A percentile compares a stretch with the other conserved stretches of the same genome.
Evolutionary conservation across 2,329 filamentous ascomycete species (phyloP).

Genomic region (Alternaria infectoria): DNA sequence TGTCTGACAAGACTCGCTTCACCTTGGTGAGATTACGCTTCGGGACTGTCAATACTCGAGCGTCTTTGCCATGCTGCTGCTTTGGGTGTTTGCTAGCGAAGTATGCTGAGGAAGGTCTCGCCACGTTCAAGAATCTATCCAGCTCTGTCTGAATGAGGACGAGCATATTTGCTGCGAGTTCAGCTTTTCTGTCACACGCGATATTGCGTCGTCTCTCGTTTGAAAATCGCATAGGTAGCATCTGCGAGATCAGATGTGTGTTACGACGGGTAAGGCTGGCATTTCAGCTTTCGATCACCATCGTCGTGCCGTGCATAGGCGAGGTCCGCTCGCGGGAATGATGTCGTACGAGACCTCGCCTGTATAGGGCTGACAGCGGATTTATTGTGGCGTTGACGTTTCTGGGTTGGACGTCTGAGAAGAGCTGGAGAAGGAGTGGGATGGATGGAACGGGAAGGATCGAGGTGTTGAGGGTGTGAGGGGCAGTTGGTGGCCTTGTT

Average conservation of each 20-base stretch:
- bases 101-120: background rate
- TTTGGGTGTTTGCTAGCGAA: background rate
- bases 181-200: background rate
- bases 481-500: background rate
- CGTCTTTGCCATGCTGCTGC: background rate
- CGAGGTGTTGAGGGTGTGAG: background rate
- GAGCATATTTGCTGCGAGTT: background rate
- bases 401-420: background rate
- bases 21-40: background rate
- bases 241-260: conserved; percentile 8
- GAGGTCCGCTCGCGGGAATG: conserved; percentile 6
- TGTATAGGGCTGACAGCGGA: conserved; percentile 9
- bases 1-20: background rate
- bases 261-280: background rate
- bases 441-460: background rate
- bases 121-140: background rate
- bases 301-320: conserved; percentile 7
- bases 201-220: background rate
- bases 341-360: background rate
- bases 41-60: background rate
- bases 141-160: background rate
- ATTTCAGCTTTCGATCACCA: background rate
- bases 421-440: background rate
- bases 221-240: background rate
- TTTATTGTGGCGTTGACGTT: conserved; percentile 6